These are phyloP conservation scores for Russula lepida DNA, from an alignment of 768 basidiomycete genomes.

Conservation along the genomic window DNA sequence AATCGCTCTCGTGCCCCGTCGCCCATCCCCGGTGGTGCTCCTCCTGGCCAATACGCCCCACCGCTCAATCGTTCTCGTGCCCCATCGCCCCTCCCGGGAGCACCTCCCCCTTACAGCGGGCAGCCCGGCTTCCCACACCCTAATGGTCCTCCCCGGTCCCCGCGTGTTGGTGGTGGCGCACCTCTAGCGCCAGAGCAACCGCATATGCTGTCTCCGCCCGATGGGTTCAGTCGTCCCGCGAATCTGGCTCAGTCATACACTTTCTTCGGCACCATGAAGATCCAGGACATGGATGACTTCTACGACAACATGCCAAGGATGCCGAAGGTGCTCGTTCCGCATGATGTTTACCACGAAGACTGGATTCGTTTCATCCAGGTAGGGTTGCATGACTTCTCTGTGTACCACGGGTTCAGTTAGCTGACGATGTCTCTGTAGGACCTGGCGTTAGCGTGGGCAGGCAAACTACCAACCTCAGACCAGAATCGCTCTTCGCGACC, in stretches of 20 bases:
- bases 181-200: conserved; percentile 7
- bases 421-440: conserved; percentile 39
- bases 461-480: conserved; percentile 55
- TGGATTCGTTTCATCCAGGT: conserved; percentile 78
- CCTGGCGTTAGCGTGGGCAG: conserved; percentile 65
- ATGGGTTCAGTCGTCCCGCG: conserved; percentile 66
- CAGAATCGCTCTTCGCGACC: conserved; percentile 47
- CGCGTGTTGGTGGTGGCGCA: conserved; percentile 11
- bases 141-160: conserved; percentile 11
- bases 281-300: conserved; percentile 73
- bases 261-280: conserved; percentile 60
- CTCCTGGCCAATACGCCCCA: conserved; percentile 6
- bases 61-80: conserved; percentile 18
- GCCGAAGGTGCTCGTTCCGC: conserved; percentile 61
- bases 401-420: background rate
- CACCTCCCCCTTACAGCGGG: conserved; percentile 15
- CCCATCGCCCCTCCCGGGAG: conserved; percentile 15
- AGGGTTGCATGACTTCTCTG: conserved; percentile 22
- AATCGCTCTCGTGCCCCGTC: conserved; percentile 35
- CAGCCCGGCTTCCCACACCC: conserved; percentile 11
- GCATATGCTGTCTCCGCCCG: conserved; percentile 40
- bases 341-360: conserved; percentile 71
- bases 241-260: conserved; percentile 60
- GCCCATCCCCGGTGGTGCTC: conserved; percentile 7
- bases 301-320: conserved; percentile 59